Percentiles rank a stretch among this genome's conserved stretches.
phyloP scores from a whole-genome alignment of 163 green algal genomes.

The Prototheca wickerhamii region DNA sequence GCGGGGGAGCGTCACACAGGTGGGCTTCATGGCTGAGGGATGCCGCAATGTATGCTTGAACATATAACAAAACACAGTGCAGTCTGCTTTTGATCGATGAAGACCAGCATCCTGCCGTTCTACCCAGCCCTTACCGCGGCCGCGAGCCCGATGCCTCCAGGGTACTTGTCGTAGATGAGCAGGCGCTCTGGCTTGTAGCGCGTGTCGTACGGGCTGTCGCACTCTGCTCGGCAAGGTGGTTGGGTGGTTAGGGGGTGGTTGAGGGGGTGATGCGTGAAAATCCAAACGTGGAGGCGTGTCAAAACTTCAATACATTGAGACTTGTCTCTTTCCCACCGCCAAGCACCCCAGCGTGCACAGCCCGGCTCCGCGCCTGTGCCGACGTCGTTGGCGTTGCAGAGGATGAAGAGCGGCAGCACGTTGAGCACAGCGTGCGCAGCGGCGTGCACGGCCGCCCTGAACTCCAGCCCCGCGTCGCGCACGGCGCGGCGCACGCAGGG shows the following conservation, averaged over 20 bases:
- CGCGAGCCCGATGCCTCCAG: constrained; percentile 72
- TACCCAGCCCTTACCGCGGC: constrained; percentile 46
- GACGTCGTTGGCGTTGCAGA: constrained; percentile 38
- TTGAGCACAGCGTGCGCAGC: constrained; percentile 85
- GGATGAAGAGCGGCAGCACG: constrained; percentile 76
- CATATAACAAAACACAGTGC: too few relatives aligned
- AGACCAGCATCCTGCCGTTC: too few relatives aligned
- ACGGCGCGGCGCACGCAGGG: constrained; percentile 8
- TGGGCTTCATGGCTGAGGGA: too few relatives aligned
- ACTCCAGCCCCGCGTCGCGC: constrained; percentile 36
- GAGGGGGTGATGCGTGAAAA: neutral
- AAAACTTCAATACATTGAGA: too few relatives aligned
- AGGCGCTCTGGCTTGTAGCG: constrained; percentile 80
- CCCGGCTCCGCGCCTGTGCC: constrained; percentile 14
- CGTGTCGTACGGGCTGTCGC: constrained; percentile 79
- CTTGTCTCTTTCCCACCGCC: neutral
- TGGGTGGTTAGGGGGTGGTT: too few relatives aligned
- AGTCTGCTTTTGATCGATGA: too few relatives aligned
- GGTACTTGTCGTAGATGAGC: constrained; percentile 86
- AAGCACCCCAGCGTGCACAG: neutral
- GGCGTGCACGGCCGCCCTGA: constrained; percentile 71
- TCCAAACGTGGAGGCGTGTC: too few relatives aligned
- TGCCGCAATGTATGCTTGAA: too few relatives aligned
- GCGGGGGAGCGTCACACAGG: too few relatives aligned
- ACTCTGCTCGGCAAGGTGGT: constrained; percentile 45